Evolutionary conservation across 2,329 filamentous ascomycete species (phyloP).

Genomic region (Penicillium hesseltinei): DNA sequence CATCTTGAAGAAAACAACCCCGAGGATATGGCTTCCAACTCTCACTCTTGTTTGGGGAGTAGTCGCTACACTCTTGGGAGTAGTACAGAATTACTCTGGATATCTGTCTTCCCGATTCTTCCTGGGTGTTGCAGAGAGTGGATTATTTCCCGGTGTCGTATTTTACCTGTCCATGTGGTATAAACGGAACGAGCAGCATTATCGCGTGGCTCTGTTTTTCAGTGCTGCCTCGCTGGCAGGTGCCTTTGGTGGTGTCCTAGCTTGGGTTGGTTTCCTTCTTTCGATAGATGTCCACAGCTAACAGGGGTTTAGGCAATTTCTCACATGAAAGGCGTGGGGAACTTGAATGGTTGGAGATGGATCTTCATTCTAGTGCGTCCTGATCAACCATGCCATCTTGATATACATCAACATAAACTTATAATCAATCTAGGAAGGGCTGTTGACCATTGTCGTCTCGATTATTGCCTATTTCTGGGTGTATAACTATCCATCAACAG

Average conservation of each 20-base stretch:
- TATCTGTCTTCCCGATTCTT: constrained; percentile 51
- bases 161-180: constrained; percentile 65
- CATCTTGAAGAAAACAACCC: constrained; percentile 40
- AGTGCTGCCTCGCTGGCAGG: constrained; percentile 58
- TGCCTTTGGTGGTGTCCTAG: constrained; percentile 61
- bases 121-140: constrained; percentile 53
- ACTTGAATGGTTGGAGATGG: constrained; percentile 60
- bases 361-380: constrained; percentile 57
- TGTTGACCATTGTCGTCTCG: constrained; percentile 62
- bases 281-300: not conserved
- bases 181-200: constrained; percentile 33
- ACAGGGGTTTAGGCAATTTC: constrained; percentile 45
- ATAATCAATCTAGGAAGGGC: constrained; percentile 55
- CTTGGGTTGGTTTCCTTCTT: constrained; percentile 38
- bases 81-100: constrained; percentile 49
- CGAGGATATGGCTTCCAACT: constrained; percentile 41
- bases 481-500: constrained; percentile 44
- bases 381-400: not conserved
- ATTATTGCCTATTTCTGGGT: constrained; percentile 41
- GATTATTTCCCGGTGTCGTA: constrained; percentile 55
- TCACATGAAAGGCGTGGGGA: constrained; percentile 47
- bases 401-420: not conserved
- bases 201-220: constrained; percentile 53
- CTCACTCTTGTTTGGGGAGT: constrained; percentile 51
- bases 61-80: constrained; percentile 51